Conservation (phyloP, 352 stramenopile species). For the Phytopythium boreale region DNA sequence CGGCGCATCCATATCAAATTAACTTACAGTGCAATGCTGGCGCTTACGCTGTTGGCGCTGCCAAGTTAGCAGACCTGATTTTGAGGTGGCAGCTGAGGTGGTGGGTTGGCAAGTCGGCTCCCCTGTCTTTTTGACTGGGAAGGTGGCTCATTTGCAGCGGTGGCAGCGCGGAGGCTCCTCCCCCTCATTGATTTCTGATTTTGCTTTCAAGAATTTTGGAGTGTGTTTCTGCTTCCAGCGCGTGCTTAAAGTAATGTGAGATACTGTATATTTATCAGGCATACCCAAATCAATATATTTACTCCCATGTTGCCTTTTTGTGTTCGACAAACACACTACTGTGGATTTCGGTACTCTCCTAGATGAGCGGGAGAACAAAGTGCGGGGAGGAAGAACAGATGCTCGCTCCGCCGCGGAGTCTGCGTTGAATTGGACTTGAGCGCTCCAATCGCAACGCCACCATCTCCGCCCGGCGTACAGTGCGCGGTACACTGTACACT, state of each 20-base stretch:
- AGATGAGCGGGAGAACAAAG: neutral
- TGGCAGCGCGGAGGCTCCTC: neutral
- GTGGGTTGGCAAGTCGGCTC: neutral
- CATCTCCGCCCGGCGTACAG: too few relatives aligned
- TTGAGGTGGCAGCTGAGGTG: slow-evolving; percentile 5
- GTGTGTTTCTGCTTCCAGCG: too few relatives aligned
- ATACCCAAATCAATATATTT: neutral
- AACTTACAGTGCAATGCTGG: neutral
- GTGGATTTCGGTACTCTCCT: neutral
- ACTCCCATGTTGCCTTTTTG: neutral
- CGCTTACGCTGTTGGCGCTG: neutral
- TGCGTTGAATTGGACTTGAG: neutral
- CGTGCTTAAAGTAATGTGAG: neutral
- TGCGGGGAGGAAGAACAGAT: neutral
- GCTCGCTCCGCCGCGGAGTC: neutral
- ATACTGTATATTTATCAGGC: neutral
- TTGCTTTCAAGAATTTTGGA: too few relatives aligned
- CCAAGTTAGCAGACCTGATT: slow-evolving; percentile 4
- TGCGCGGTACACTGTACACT: too few relatives aligned
- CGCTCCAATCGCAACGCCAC: too few relatives aligned
- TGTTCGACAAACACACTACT: neutral
- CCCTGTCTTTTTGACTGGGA: too few relatives aligned
- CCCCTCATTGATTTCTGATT: too few relatives aligned
- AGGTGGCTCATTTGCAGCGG: too few relatives aligned
- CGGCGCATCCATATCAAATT: neutral